Evolutionary conservation across 2,329 filamentous ascomycete genomes (phyloP), one percentile per base, ranked within the genome.

Genomic region (Pezizomycotina sp.): DNA sequence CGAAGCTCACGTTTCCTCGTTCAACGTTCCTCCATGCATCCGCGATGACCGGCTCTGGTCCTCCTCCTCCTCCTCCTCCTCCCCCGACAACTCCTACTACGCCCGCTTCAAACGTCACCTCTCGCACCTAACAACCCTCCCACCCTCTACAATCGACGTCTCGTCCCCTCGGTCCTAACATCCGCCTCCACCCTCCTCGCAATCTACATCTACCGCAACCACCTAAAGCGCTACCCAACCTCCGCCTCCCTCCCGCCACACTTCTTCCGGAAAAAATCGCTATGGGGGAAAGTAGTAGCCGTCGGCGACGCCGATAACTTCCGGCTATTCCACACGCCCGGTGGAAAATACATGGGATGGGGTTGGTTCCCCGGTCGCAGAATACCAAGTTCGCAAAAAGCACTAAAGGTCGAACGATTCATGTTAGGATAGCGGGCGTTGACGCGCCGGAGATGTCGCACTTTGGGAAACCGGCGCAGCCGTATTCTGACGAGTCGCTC

Each of bases 281-380:
- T 98, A 26, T 77, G 86, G 50, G 89, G 89, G 9, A 69, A 69
- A 44, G 89, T 95, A 26, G 93, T 86, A 8, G 83, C 79, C 49
- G 89, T 98, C 15, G 89, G 91, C 26, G 89, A 98, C 64, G 91
- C 83, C 3, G 89, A 98, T 58, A 86, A 86, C 55, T 93, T 98
- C 56, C 77, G 89, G 49, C 57, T 98, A 30, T 98, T 77, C 56
- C 38, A 98, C 57, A 95, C 83, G 0, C 89, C 89, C 0, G 86
- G 86, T n/a, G 89, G 89, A 7, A 68, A 74, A 47, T 58, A 84
- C 33, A 68, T 77, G 7, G 89, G 89, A 34, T 98, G 89, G 89
- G 83, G 78, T n/a, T 92, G 81, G 82, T 53, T 89, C 46, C 75
- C 69, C 4, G 64, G 69, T 55, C 65, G 82, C 52, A 74, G 60